phyloP scores from a whole-genome alignment of 306 rosid genomes.

The Medicago ruthenica region DNA sequence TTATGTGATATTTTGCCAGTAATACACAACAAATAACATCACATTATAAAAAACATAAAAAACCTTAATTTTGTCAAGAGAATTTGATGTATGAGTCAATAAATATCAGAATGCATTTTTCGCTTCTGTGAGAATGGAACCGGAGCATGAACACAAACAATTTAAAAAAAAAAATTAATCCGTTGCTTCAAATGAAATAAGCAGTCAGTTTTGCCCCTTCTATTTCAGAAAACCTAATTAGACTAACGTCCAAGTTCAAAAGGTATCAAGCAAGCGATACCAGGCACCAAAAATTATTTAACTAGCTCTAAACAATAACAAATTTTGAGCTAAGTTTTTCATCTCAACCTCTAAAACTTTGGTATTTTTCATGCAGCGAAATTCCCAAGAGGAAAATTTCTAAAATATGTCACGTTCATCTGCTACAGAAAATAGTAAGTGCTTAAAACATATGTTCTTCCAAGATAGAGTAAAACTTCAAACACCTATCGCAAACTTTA shows the following conservation, averaged over 20 bases:
- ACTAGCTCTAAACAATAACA: not conserved
- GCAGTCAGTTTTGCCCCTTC: not conserved
- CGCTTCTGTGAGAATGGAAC: too few relatives aligned
- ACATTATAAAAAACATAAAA: not conserved
- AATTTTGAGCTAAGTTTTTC: not conserved
- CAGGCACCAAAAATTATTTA: not conserved
- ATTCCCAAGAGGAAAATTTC: not conserved
- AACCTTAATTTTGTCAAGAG: conserved; percentile 4
- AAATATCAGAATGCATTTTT: conserved; percentile 21
- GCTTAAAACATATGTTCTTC: not conserved
- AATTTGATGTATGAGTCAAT: conserved; percentile 12
- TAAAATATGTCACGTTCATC: not conserved
- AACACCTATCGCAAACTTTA: conserved; percentile 19
- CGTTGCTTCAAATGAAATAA: not conserved
- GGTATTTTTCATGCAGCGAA: not conserved
- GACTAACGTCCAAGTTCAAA: not conserved
- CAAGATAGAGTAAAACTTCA: conserved; percentile 13
- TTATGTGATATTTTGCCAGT: conserved; percentile 1
- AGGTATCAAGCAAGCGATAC: not conserved
- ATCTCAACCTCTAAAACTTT: conserved; percentile 1
- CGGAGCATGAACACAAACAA: too few relatives aligned
- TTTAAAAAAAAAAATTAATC: too few relatives aligned
- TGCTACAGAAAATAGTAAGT: not conserved
- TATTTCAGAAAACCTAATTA: too few relatives aligned
- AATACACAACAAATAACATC: conserved; percentile 27